Conservation (phyloP, 805 yeast species). For the Suhomyces sp. region DNA sequence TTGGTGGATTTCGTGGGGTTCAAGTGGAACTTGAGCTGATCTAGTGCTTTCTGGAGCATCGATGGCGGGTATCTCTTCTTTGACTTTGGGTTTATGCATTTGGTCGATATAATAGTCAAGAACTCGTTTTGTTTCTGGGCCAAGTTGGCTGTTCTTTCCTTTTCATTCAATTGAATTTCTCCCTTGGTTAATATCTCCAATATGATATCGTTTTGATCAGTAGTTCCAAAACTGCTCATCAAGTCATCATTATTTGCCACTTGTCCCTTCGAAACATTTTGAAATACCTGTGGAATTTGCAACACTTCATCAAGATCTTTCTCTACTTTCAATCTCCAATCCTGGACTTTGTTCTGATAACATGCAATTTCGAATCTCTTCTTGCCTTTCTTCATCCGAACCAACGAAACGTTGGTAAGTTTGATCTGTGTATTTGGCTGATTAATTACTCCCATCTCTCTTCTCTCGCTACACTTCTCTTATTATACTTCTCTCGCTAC, state of each 20-base stretch:
- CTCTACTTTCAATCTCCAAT: conserved; percentile 83
- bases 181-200: conserved; percentile 84
- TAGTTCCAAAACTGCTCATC: conserved; percentile 66
- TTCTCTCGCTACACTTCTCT: background rate
- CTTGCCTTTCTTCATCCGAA: conserved; percentile 85
- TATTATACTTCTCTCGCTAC: background rate
- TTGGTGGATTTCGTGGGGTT: conserved; percentile 74
- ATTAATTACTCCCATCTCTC: conserved; percentile 46
- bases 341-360: conserved; percentile 95
- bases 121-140: conserved; percentile 78
- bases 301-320: conserved; percentile 93
- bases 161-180: conserved; percentile 90
- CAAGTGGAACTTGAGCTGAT: conserved; percentile 75
- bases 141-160: conserved; percentile 77
- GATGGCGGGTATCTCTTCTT: conserved; percentile 92
- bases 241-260: conserved; percentile 88
- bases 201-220: conserved; percentile 71
- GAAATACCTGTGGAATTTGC: conserved; percentile 92
- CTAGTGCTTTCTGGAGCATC: conserved; percentile 84
- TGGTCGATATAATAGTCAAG: conserved; percentile 77
- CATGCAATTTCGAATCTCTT: conserved; percentile 94
- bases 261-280: conserved; percentile 91
- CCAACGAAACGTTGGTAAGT: conserved; percentile 91
- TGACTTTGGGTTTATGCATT: conserved; percentile 86
- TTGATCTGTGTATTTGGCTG: conserved; percentile 90